phyloP scores from a whole-genome alignment of 768 basidiomycete genomes.

The Neoboletus magnificus region DNA sequence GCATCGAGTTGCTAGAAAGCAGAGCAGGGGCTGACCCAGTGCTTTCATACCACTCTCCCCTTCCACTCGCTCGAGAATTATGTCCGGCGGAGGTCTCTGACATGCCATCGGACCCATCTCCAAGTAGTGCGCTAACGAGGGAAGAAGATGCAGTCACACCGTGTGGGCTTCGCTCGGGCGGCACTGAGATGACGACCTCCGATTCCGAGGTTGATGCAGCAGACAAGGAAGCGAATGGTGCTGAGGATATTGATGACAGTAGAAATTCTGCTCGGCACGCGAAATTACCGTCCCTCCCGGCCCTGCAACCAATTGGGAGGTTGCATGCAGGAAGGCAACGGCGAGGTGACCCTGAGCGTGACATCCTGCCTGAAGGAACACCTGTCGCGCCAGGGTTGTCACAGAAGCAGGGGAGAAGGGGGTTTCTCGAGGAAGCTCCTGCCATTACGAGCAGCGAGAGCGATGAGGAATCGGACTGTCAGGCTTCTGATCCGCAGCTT shows the following conservation, averaged over 20 bases:
- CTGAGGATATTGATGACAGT: background rate
- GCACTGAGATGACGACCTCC: background rate
- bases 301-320: slow-evolving; percentile 16
- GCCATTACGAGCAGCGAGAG: slow-evolving; percentile 12
- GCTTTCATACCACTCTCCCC: background rate
- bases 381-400: background rate
- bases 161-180: background rate
- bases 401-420: slow-evolving; percentile 7
- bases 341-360: slow-evolving; percentile 2
- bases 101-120: background rate
- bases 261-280: slow-evolving; percentile 1
- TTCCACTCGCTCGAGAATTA: slow-evolving; percentile 1
- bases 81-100: background rate
- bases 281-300: background rate
- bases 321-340: slow-evolving; percentile 8
- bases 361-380: background rate
- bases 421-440: slow-evolving; percentile 5
- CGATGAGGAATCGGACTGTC: slow-evolving; percentile 13
- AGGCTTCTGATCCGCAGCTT: slow-evolving; percentile 17
- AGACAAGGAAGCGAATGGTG: background rate
- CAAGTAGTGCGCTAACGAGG: background rate
- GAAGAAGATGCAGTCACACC: background rate
- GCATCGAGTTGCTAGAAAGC: slow-evolving; percentile 7
- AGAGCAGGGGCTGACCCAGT: background rate
- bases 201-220: slow-evolving; percentile 7